These are phyloP conservation scores for Kurtzmaniella quercitrusa DNA, from an alignment of 1,139 yeast species.

Conservation along the genomic window DNA sequence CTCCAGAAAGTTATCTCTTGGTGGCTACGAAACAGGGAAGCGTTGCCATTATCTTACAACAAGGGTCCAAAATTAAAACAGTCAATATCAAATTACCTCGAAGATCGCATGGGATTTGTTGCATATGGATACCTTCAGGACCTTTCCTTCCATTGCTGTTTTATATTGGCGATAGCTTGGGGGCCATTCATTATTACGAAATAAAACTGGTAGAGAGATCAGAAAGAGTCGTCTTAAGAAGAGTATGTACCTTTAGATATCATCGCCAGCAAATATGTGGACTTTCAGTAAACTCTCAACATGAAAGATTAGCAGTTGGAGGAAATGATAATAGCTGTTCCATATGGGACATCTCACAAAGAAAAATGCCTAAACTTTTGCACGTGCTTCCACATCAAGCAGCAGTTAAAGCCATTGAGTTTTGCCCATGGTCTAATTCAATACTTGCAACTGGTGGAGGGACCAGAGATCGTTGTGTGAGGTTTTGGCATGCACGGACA, in stretches of 20 bases:
- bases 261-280: conserved; percentile 72
- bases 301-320: conserved; percentile 59
- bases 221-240: background rate
- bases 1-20: conserved; percentile 43
- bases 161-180: conserved; percentile 67
- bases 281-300: conserved; percentile 48
- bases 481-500: conserved; percentile 80
- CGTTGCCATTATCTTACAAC: conserved; percentile 14
- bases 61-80: conserved; percentile 45
- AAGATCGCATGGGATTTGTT: conserved; percentile 14
- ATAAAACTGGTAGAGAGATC: conserved; percentile 12
- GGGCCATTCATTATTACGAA: conserved; percentile 49
- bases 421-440: conserved; percentile 42
- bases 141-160: conserved; percentile 4
- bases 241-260: conserved; percentile 20
- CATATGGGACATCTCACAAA: conserved; percentile 55
- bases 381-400: conserved; percentile 42
- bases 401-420: conserved; percentile 43
- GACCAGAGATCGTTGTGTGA: conserved; percentile 39
- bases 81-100: conserved; percentile 39
- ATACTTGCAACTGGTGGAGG: conserved; percentile 46
- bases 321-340: conserved; percentile 71
- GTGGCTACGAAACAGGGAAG: conserved; percentile 41
- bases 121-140: conserved; percentile 20
- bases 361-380: conserved; percentile 37